Evolutionary conservation across 371 early-diverging fungal genomes (phyloP).

Genomic region (Syncephalastrum contaminatum): DNA sequence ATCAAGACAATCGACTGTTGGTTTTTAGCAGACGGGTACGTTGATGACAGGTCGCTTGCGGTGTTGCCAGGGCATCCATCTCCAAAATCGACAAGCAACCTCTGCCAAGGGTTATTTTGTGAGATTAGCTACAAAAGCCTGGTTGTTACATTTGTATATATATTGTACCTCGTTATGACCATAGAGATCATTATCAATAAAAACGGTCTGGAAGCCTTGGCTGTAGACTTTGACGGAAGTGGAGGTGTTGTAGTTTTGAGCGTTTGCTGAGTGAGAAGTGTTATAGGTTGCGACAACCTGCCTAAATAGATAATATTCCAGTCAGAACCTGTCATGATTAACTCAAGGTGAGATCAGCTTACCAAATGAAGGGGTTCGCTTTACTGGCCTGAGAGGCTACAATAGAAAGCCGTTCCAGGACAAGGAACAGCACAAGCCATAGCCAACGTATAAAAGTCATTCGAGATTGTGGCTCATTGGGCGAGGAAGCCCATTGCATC

Average conservation of each 20-base stretch:
- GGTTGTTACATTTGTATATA: neutral
- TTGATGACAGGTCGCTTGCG: conserved; percentile 1
- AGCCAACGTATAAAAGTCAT: no score
- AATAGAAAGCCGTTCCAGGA: no score
- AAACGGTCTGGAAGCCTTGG: conserved; percentile 42
- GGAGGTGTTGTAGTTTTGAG: conserved; percentile 15
- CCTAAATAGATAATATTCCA: neutral
- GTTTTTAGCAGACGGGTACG: conserved; percentile 7
- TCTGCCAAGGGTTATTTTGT: neutral
- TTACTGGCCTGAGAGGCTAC: neutral
- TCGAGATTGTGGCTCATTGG: no score
- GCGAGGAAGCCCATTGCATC: no score
- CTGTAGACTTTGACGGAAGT: conserved; percentile 32
- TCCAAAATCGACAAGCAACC: conserved; percentile 18
- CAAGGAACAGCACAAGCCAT: no score
- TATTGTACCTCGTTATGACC: conserved; percentile 30
- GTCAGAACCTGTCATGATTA: neutral
- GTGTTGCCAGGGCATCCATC: conserved; percentile 7
- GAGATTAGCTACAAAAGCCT: no score
- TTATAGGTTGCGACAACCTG: neutral
- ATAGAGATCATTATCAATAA: conserved; percentile 23
- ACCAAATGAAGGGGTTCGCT: conserved; percentile 11
- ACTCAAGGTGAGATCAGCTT: neutral
- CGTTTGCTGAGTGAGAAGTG: conserved; percentile 18
- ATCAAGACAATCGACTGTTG: conserved; percentile 31